phyloP scores from a whole-genome alignment of 1,284 basidiomycete genomes.

The Singerocomus inundabilis region DNA sequence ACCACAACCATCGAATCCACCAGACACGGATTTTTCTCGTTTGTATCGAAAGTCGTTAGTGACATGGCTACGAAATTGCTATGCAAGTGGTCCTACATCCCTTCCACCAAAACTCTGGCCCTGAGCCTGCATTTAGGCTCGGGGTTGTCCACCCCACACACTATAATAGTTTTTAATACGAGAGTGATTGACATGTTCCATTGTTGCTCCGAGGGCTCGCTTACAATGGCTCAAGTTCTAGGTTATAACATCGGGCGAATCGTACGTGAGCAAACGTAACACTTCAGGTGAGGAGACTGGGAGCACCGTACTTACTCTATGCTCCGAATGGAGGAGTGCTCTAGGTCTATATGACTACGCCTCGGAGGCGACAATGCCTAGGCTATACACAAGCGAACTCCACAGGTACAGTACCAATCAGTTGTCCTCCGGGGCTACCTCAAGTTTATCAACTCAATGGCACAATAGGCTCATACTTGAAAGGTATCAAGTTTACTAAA shows the following conservation, averaged over 20 bases:
- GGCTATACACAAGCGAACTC: not conserved
- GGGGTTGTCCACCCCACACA: not conserved
- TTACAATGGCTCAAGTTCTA: not conserved
- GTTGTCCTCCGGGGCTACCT: not conserved
- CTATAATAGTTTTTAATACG: not conserved
- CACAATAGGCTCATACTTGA: not conserved
- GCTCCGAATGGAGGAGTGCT: not conserved
- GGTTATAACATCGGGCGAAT: not conserved
- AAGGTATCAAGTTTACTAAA: no score
- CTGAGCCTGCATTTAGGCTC: no score
- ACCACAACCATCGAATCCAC: not conserved
- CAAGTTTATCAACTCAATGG: not conserved
- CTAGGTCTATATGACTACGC: no score
- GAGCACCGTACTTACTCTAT: no score
- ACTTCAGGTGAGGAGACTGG: not conserved
- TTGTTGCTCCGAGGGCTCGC: no score
- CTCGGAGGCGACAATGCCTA: not conserved
- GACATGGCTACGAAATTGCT: not conserved
- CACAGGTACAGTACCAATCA: not conserved
- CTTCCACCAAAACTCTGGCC: no score
- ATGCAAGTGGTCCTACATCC: no score
- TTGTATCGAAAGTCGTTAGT: not conserved
- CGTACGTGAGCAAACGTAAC: no score
- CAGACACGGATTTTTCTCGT: not conserved
- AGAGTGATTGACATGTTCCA: no score